Base-by-base conservation (phyloP, 2,329 filamentous ascomycete species). In the Niveomyces coronatus region DNA sequence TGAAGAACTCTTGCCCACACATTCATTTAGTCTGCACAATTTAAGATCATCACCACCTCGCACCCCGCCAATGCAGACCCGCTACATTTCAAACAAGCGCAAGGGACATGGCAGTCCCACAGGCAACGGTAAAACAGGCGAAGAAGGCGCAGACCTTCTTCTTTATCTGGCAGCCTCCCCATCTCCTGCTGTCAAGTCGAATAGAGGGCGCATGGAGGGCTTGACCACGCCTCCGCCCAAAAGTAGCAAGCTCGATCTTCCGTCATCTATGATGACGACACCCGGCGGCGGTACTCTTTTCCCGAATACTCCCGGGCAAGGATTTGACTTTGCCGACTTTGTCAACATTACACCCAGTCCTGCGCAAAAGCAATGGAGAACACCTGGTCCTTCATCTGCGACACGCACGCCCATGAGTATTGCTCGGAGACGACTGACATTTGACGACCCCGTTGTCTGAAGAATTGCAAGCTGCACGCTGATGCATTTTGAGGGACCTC, bases 271-370 rank as follows among this genome's bases (percentile, higher is more conserved):
- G 75, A 89, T 91, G 84, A 82, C 76, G n/a, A 91, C 85, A 9
- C 85, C 85, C 2, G 78, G 79, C 37, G 81, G 79, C 28, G 74
- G 75, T 44, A 82, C 78, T 51, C 60, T 81, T 32, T 76, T 79
- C 51, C 76, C 82, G 36, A 79, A 76, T 45, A 96, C 89, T 1
- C 89, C 89, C 0, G 81, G 81, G 13, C 83, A 88, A 53, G 64
- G 60, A 33, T 93, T 96, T 60, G 93, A 96, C 64, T 94, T 96
- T 63, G 78, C 87, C 37, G 91, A 98, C 56, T 98, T 94, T 61
- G 82, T 96, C 55, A 95, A 96, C 62, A 89, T 96, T 57, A 94
- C 91, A 6, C 91, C 91, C 0, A 94, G 86, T 53, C 91, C 91
- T 15, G 91, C 86, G 18, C 91, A 95, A 63, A 85, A 79, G 49